Percentiles rank a stretch among this genome's conserved stretches.
Evolutionary conservation across 345 rosid genomes (phyloP).

Genomic region (Rhizophora apiculata): DNA sequence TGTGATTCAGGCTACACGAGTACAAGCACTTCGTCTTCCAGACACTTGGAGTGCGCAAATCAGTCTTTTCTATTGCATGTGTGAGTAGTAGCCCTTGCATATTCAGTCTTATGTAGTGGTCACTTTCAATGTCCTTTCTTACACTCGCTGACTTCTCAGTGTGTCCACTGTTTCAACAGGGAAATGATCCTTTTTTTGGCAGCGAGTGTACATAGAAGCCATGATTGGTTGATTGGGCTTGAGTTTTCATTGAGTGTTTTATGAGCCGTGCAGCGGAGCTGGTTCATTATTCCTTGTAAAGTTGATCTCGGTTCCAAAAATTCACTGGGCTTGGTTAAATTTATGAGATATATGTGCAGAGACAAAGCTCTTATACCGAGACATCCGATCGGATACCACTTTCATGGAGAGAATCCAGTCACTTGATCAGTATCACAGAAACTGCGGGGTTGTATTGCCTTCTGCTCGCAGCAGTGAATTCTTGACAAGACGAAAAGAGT

Average conservation of each 20-base stretch:
- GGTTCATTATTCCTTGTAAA: conserved; percentile 22
- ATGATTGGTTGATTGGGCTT: conserved; percentile 17
- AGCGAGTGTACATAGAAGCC: conserved; percentile 22
- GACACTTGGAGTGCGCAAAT: conserved; percentile 15
- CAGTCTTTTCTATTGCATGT: conserved; percentile 1
- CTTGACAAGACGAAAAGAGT: not conserved
- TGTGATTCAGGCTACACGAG: conserved; percentile 76
- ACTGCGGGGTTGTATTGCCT: not conserved
- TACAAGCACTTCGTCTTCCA: conserved; percentile 21
- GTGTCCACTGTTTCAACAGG: conserved; percentile 18
- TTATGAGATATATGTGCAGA: conserved; percentile 22
- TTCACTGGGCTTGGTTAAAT: not conserved
- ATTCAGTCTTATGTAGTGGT: not conserved
- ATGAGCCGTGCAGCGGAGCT: not conserved
- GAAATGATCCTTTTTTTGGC: conserved; percentile 13
- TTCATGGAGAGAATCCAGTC: conserved; percentile 11
- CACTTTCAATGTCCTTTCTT: not conserved
- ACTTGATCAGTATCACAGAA: conserved; percentile 11
- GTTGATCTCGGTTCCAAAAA: conserved; percentile 14
- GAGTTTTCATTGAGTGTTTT: conserved; percentile 17
- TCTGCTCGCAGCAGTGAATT: conserved; percentile 10
- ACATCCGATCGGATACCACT: conserved; percentile 10
- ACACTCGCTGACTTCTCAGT: not conserved
- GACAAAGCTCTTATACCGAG: conserved; percentile 13
- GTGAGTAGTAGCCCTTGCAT: conserved; percentile 37